Evolutionary conservation across 2,329 filamentous ascomycete species (phyloP), one percentile per base, ranked within the genome.

Genomic region (Parascedosporium putredinis): DNA sequence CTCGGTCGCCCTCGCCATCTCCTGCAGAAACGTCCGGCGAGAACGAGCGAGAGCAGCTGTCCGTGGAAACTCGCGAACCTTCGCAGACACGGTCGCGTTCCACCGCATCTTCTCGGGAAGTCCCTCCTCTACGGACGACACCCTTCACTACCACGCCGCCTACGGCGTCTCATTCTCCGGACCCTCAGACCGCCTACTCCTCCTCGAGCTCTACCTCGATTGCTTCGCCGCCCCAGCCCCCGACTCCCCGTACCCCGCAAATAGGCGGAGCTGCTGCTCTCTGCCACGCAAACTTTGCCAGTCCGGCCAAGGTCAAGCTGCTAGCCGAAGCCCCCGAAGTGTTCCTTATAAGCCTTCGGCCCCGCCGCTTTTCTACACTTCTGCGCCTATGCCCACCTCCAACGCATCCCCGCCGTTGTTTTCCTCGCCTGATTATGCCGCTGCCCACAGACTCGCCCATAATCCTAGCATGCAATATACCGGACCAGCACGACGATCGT

Each of bases 231-330:
- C 38, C 38, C 2, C 38, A 23, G 20, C 38, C 38, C 12, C 38
- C 20, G 14, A 42, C 38, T 6, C 42, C 42, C 14, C 12, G 42
- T n/a, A 45, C 25, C n/a, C 42, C 23, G 4, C 22, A 45, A 10
- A 45, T 29, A 14, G 10, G 4, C 9, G 34, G 33, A 4, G 22
- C 36, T 18, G 16, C 46, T n/a, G n/a, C 16, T 4, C 47, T 49
- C 47, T 49, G 47, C 47, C 47, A 36, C 24, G 47, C 47, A 24
- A 49, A 49, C 36, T 49, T 49, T 24, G 47, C 47, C 8, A 49
- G 47, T 16, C 47, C 47, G 29, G 10, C 43, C 6, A 42, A 23
- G 16, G 47, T 27, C 34, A 49, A 49, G 34, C 9, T 29, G 16
- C 34, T 49, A 3, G 24, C 36, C n/a, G 47, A 49, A 29, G 29